Evolutionary conservation across 2,329 filamentous ascomycete genomes (phyloP).

Genomic region (Aspergillus tanneri): DNA sequence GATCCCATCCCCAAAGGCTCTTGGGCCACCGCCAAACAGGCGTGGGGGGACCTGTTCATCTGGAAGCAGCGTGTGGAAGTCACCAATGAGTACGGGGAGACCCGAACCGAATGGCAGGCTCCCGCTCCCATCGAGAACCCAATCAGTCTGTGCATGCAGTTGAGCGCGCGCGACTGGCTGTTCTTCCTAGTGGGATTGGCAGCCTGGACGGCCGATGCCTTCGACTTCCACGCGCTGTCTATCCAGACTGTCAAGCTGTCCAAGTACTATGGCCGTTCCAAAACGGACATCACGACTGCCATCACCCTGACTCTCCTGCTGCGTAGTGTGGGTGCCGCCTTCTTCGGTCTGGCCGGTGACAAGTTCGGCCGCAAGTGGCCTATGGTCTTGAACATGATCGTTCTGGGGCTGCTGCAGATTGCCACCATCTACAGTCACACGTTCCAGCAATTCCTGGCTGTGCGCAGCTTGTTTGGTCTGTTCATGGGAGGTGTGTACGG

Average conservation of each 20-base stretch:
- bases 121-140: slow-evolving; percentile 69
- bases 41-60: slow-evolving; percentile 63
- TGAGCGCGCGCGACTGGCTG: slow-evolving; percentile 67
- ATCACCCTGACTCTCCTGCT: slow-evolving; percentile 67
- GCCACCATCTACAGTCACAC: slow-evolving; percentile 74
- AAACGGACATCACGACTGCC: slow-evolving; percentile 67
- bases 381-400: slow-evolving; percentile 76
- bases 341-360: slow-evolving; percentile 76
- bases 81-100: slow-evolving; percentile 57
- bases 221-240: slow-evolving; percentile 78
- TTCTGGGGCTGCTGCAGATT: slow-evolving; percentile 68
- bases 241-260: slow-evolving; percentile 74
- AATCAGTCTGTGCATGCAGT: slow-evolving; percentile 63
- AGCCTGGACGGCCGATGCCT: slow-evolving; percentile 79
- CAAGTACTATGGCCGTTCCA: slow-evolving; percentile 57
- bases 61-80: slow-evolving; percentile 71
- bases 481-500: slow-evolving; percentile 83
- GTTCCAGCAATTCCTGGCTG: slow-evolving; percentile 72
- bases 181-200: slow-evolving; percentile 73
- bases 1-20: slow-evolving; percentile 68
- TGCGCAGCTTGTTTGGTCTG: slow-evolving; percentile 70
- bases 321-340: slow-evolving; percentile 69
- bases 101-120: slow-evolving; percentile 65
- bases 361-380: slow-evolving; percentile 77
- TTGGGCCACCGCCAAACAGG: slow-evolving; percentile 63